Conservation (phyloP, 1,284 basidiomycete species). For the Ceratobasidium sp. region DNA sequence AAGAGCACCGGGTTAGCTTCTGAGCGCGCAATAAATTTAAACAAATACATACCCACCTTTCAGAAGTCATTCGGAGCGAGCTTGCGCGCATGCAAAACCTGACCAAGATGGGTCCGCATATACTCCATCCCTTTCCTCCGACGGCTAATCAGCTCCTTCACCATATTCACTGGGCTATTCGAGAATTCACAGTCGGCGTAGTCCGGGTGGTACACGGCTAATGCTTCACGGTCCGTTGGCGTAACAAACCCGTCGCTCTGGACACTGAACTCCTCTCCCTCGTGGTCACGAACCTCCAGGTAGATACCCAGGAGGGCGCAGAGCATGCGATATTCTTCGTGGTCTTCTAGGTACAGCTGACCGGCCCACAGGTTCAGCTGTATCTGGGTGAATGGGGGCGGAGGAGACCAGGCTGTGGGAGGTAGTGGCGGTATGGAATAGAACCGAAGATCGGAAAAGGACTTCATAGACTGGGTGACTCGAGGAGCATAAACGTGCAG, state of each 20-base stretch:
- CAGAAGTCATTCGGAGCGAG: conserved; percentile 16
- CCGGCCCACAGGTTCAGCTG: conserved; percentile 64
- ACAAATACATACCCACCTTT: conserved; percentile 12
- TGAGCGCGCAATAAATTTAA: no score
- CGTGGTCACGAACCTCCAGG: conserved; percentile 7
- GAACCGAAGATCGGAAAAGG: conserved; percentile 54
- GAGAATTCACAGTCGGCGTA: not conserved
- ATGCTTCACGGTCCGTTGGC: not conserved
- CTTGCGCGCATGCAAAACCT: conserved; percentile 17
- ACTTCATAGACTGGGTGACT: conserved; percentile 56
- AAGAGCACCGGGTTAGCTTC: no score
- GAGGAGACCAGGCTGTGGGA: not conserved
- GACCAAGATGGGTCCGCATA: conserved; percentile 13
- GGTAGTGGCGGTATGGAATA: conserved; percentile 48
- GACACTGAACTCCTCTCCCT: not conserved
- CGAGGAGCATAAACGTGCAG: conserved; percentile 64
- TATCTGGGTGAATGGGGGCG: not conserved
- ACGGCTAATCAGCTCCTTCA: conserved; percentile 6
- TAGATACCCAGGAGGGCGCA: conserved; percentile 60
- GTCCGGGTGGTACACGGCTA: not conserved
- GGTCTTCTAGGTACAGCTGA: conserved; percentile 60
- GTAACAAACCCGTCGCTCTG: conserved; percentile 29
- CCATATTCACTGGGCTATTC: not conserved
- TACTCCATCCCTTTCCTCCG: conserved; percentile 28
- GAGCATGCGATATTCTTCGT: conserved; percentile 56